A percentile compares a stretch with the other conserved stretches of the same genome.
These are phyloP conservation scores for Carpinus fangiana DNA, from an alignment of 306 rosid species.

Conservation along the genomic window DNA sequence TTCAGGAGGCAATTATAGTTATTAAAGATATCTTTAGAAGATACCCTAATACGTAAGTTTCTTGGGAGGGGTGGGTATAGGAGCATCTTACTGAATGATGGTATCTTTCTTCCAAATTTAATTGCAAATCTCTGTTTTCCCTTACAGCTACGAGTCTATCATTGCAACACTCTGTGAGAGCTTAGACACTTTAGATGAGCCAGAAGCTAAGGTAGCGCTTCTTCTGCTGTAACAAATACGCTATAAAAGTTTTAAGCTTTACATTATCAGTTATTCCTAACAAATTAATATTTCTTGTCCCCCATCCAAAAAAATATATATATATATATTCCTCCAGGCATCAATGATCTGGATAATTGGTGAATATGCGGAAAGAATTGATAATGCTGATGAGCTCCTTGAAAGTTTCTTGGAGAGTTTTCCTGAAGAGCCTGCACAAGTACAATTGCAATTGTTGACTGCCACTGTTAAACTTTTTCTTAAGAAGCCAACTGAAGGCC, in stretches of 20 bases:
- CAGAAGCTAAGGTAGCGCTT: slow-evolving; percentile 91
- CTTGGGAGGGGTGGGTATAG: neutral
- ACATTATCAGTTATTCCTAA: slow-evolving; percentile 2
- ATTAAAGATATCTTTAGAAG: slow-evolving; percentile 99
- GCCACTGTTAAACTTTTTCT: slow-evolving; percentile 99
- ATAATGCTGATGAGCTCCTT: slow-evolving; percentile 99
- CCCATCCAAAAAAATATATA: neutral
- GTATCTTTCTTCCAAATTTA: slow-evolving; percentile 22
- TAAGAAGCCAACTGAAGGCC: slow-evolving; percentile 98
- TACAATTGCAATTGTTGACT: slow-evolving; percentile 92
- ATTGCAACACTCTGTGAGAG: slow-evolving; percentile 99
- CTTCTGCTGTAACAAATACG: slow-evolving; percentile 17
- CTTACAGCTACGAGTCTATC: slow-evolving; percentile 87
- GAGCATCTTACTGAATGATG: slow-evolving; percentile 20
- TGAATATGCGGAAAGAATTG: slow-evolving; percentile 98
- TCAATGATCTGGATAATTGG: slow-evolving; percentile 99
- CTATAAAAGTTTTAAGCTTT: slow-evolving; percentile 4
- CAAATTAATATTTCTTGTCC: neutral
- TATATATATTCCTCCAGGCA: slow-evolving; percentile 42
- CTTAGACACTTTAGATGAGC: slow-evolving; percentile 96
- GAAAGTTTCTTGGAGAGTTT: slow-evolving; percentile 96
- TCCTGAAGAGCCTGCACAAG: slow-evolving; percentile 98
- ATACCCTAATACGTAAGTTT: slow-evolving; percentile 94
- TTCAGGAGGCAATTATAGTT: slow-evolving; percentile 99
- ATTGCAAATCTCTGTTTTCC: slow-evolving; percentile 19